A percentile compares a stretch with the other conserved stretches of the same genome.
Conservation (phyloP, 2,329 filamentous ascomycete genomes). For the Cytospora schulzeri region DNA sequence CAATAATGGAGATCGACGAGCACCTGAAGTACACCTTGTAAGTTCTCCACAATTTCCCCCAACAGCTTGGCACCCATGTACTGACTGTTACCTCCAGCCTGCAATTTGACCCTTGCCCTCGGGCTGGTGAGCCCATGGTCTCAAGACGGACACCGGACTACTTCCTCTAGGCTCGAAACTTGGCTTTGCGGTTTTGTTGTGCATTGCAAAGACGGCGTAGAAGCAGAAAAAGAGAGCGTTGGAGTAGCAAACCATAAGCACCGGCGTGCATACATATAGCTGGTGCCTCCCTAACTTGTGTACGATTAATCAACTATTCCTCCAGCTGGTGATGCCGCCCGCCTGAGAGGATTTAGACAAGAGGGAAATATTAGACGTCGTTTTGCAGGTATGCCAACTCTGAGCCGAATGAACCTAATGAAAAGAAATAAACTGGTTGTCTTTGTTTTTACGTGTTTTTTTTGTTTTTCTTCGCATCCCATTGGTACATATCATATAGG, state of each 20-base stretch:
- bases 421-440: background rate
- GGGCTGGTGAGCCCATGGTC: constrained; percentile 98
- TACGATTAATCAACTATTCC: constrained; percentile 19
- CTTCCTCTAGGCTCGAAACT: constrained; percentile 73
- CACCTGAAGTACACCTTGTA: constrained; percentile 99
- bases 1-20: constrained; percentile 99
- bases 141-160: constrained; percentile 96
- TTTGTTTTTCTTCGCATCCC: background rate
- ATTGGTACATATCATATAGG: background rate
- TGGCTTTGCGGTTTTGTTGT: constrained; percentile 10
- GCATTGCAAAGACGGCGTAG: constrained; percentile 23
- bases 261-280: constrained; percentile 16
- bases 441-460: no score
- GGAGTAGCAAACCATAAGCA: constrained; percentile 21
- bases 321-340: constrained; percentile 12
- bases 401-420: constrained; percentile 15
- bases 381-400: constrained; percentile 14
- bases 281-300: constrained; percentile 22
- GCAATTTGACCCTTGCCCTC: constrained; percentile 97
- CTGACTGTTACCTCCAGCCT: constrained; percentile 60
- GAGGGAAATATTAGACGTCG: constrained; percentile 24
- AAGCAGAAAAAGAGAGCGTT: constrained; percentile 21
- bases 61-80: background rate
- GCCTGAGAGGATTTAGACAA: constrained; percentile 19
- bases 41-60: constrained; percentile 45